These are phyloP conservation scores for Royoungia palumana DNA, from an alignment of 768 basidiomycete species.

Conservation along the genomic window DNA sequence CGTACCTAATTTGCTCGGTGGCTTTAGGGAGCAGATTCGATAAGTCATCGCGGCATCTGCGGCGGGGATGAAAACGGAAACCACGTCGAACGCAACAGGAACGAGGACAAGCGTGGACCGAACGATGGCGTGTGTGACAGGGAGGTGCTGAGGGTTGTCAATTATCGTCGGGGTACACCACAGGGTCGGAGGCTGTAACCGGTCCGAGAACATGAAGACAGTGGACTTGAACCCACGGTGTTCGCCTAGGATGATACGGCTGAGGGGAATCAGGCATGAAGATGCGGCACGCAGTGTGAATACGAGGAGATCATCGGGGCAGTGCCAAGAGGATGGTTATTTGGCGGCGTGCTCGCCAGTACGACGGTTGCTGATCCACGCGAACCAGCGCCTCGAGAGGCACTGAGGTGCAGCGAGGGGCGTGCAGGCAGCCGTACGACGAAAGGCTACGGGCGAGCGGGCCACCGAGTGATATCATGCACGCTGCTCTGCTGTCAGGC, in stretches of 20 bases:
- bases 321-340: constrained; percentile 4
- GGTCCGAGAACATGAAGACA: background rate
- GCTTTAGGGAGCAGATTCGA: constrained; percentile 11
- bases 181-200: too few species aligned
- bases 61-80: constrained; percentile 14
- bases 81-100: background rate
- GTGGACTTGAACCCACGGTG: constrained; percentile 1
- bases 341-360: background rate
- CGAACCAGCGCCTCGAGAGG: constrained; percentile 7
- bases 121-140: background rate
- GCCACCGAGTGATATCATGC: too few species aligned
- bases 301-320: background rate
- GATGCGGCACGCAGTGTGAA: background rate
- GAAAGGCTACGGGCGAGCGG: too few species aligned
- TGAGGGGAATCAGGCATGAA: background rate
- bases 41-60: constrained; percentile 16
- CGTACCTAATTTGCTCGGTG: constrained; percentile 12
- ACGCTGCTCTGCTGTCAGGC: background rate
- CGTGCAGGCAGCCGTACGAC: background rate
- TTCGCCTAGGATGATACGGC: background rate
- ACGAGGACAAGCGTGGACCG: background rate
- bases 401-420: constrained; percentile 6
- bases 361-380: constrained; percentile 15
- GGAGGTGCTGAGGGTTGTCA: constrained; percentile 3
- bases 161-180: background rate